phyloP scores from a whole-genome alignment of 495 filamentous ascomycete genomes.

The Xylaria palmicola region DNA sequence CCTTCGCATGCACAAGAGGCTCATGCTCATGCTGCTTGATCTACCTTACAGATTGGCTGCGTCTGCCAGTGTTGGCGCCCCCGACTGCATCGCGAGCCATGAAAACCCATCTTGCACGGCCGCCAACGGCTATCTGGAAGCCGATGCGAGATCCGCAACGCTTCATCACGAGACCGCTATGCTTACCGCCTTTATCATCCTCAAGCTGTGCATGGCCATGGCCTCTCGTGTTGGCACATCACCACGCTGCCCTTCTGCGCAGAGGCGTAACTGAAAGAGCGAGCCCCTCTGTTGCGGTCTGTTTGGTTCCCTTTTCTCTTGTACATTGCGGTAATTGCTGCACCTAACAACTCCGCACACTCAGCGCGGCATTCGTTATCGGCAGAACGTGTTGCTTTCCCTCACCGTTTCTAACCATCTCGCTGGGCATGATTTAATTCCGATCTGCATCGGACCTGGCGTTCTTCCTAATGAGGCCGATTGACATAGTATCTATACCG shows the following conservation, averaged over 20 bases:
- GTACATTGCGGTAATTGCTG: not conserved
- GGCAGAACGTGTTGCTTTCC: not conserved
- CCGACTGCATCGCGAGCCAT: not conserved
- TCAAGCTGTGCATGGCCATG: not conserved
- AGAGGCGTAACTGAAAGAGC: not conserved
- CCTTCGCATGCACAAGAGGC: not conserved
- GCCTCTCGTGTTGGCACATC: not conserved
- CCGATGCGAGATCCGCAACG: slow-evolving; percentile 14
- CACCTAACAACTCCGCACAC: not conserved
- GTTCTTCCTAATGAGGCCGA: not conserved
- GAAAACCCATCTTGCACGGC: not conserved
- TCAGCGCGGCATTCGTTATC: not conserved
- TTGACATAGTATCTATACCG: too few relatives aligned
- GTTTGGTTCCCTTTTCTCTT: not conserved
- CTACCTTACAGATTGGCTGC: slow-evolving; percentile 9
- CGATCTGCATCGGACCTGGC: not conserved
- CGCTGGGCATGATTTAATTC: not conserved
- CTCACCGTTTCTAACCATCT: not conserved
- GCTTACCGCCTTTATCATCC: slow-evolving; percentile 14
- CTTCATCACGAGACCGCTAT: slow-evolving; percentile 7
- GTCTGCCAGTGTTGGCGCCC: not conserved
- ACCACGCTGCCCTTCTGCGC: slow-evolving; percentile 3
- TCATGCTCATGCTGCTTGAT: not conserved
- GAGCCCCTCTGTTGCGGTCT: not conserved
- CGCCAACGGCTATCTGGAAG: slow-evolving; percentile 5